A percentile compares a stretch with the other conserved stretches of the same genome.
Conservation (phyloP, 768 basidiomycete species). For the Daedalea quercina region DNA sequence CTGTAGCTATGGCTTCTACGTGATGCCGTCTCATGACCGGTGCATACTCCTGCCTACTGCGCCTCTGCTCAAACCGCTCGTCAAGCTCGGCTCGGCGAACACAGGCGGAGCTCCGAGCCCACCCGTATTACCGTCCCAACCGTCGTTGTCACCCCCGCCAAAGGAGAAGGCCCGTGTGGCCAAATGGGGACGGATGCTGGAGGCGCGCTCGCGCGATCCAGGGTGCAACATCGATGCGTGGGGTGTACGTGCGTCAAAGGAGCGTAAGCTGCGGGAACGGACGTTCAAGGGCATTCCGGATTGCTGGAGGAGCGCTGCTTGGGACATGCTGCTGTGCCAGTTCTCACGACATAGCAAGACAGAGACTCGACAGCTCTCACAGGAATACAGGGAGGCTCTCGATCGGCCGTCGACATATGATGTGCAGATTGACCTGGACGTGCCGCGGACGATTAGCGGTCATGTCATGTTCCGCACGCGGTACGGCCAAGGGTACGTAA, state of each 20-base stretch:
- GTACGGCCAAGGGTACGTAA: slow-evolving; percentile 91
- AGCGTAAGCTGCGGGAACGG: slow-evolving; percentile 61
- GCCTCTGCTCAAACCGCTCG: slow-evolving; percentile 55
- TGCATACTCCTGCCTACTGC: slow-evolving; percentile 62
- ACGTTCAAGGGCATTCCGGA: slow-evolving; percentile 97
- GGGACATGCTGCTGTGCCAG: slow-evolving; percentile 73
- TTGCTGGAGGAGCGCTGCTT: slow-evolving; percentile 88
- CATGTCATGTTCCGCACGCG: slow-evolving; percentile 93
- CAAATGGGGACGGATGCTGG: slow-evolving; percentile 94
- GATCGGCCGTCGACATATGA: slow-evolving; percentile 86
- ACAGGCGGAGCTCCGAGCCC: slow-evolving; percentile 39
- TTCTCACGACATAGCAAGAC: slow-evolving; percentile 39
- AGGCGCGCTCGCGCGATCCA: slow-evolving; percentile 55
- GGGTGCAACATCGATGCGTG: slow-evolving; percentile 77
- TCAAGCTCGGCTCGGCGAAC: slow-evolving; percentile 27
- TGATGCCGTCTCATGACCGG: slow-evolving; percentile 75
- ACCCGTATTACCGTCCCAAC: slow-evolving; percentile 38
- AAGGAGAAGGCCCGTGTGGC: slow-evolving; percentile 75
- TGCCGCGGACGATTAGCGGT: slow-evolving; percentile 91
- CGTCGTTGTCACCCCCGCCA: slow-evolving; percentile 33
- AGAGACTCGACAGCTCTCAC: slow-evolving; percentile 37
- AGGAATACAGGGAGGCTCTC: slow-evolving; percentile 54
- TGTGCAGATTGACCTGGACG: slow-evolving; percentile 96
- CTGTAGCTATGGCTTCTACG: slow-evolving; percentile 87
- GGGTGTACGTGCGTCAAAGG: slow-evolving; percentile 60